Conservation (phyloP, 805 yeast genomes). For the Saccharomyces kudriavzevii region DNA sequence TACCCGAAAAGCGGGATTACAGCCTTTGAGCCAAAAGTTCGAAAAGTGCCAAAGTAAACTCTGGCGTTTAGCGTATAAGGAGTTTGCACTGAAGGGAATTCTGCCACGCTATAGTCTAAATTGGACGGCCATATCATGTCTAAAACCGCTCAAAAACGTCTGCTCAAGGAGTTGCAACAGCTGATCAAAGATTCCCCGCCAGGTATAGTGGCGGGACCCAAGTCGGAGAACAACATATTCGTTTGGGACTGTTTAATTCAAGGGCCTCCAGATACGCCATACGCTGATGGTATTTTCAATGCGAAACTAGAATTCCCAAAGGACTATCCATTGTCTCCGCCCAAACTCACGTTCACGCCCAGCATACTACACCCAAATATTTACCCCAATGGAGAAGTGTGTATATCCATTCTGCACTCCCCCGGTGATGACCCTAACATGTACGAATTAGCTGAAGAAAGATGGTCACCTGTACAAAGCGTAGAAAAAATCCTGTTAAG, state of each 20-base stretch:
- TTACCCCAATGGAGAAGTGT: slow-evolving; percentile 89
- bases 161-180: slow-evolving; percentile 84
- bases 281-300: slow-evolving; percentile 81
- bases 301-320: slow-evolving; percentile 64
- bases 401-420: slow-evolving; percentile 89
- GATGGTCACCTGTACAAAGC: slow-evolving; percentile 98
- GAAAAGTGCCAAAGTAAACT: background rate
- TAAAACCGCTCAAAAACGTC: slow-evolving; percentile 73
- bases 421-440: slow-evolving; percentile 97
- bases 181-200: slow-evolving; percentile 82
- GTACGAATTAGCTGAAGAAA: slow-evolving; percentile 90
- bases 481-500: slow-evolving; percentile 92
- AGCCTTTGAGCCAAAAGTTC: background rate
- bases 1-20: background rate
- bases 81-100: background rate
- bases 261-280: slow-evolving; percentile 79
- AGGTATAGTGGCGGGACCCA: slow-evolving; percentile 91
- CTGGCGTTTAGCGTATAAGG: background rate
- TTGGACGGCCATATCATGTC: slow-evolving; percentile 17
- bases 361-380: slow-evolving; percentile 89
- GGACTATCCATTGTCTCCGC: slow-evolving; percentile 81
- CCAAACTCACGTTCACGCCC: slow-evolving; percentile 65
- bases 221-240: slow-evolving; percentile 62
- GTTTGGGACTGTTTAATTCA: slow-evolving; percentile 78
- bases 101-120: background rate